These are phyloP conservation scores for Nakaseomyces nivariensis DNA, from an alignment of 1,139 yeast genomes.

Conservation along the genomic window DNA sequence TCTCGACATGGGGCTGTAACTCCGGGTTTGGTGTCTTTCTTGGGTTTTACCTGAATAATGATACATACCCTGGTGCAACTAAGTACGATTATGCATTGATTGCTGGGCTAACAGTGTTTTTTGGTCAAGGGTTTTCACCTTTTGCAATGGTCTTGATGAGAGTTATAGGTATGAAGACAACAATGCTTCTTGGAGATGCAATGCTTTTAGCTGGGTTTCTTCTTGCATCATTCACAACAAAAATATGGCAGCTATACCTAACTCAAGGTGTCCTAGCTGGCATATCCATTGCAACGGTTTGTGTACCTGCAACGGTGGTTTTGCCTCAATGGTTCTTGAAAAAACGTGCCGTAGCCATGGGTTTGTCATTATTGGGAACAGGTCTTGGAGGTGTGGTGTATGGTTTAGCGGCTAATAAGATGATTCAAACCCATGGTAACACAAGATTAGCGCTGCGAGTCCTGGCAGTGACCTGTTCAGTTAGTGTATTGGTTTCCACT, in stretches of 20 bases:
- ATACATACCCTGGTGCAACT: slow-evolving; percentile 48
- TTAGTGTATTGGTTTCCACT: slow-evolving; percentile 31
- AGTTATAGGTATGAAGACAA: slow-evolving; percentile 32
- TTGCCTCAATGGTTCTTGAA: slow-evolving; percentile 55
- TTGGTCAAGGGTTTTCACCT: slow-evolving; percentile 54
- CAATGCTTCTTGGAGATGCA: slow-evolving; percentile 40
- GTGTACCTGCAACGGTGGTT: slow-evolving; percentile 48
- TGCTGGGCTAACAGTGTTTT: slow-evolving; percentile 53
- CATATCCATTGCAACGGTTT: slow-evolving; percentile 47
- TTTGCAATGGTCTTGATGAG: slow-evolving; percentile 34
- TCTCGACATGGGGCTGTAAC: slow-evolving; percentile 68
- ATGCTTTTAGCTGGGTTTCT: slow-evolving; percentile 49
- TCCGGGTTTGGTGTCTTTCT: slow-evolving; percentile 62
- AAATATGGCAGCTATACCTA: slow-evolving; percentile 53
- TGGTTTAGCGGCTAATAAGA: slow-evolving; percentile 33
- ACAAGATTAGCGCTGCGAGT: slow-evolving; percentile 62
- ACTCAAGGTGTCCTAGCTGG: slow-evolving; percentile 68
- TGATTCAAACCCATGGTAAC: slow-evolving; percentile 42
- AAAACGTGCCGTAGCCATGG: slow-evolving; percentile 48
- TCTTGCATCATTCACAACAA: slow-evolving; percentile 53
- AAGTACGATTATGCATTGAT: slow-evolving; percentile 55
- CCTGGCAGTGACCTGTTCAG: slow-evolving; percentile 40
- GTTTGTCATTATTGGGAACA: slow-evolving; percentile 45
- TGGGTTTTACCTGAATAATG: slow-evolving; percentile 41
- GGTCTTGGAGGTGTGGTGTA: slow-evolving; percentile 49